These are phyloP conservation scores for Coprinopsis sp. DNA, from an alignment of 768 basidiomycete species.

Conservation along the genomic window DNA sequence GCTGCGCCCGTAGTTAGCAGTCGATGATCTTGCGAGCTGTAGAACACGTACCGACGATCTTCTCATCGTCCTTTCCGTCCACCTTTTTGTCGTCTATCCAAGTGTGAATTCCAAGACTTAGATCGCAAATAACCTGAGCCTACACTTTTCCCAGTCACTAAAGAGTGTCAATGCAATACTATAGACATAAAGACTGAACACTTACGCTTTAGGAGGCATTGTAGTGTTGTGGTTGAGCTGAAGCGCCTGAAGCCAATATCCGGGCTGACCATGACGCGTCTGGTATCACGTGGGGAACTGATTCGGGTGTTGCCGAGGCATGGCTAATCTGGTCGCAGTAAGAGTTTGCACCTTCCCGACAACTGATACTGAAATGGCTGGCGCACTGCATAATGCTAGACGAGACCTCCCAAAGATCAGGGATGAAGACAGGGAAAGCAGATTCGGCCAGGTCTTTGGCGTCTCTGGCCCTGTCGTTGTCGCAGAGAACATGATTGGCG, in stretches of 20 bases:
- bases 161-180: neutral
- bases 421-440: conserved; percentile 87
- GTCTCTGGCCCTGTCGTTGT: conserved; percentile 99
- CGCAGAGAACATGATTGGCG: conserved; percentile 92
- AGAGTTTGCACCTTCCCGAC: neutral
- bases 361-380: conserved; percentile 62
- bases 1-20: conserved; percentile 41
- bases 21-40: neutral
- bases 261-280: conserved; percentile 28
- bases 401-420: conserved; percentile 80
- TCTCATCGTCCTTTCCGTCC: conserved; percentile 88
- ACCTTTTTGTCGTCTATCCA: conserved; percentile 73
- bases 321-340: neutral
- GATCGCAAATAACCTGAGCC: conserved; percentile 17
- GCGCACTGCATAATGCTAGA: conserved; percentile 89
- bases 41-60: conserved; percentile 69
- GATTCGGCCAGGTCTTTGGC: conserved; percentile 85
- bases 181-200: conserved; percentile 12
- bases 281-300: conserved; percentile 21
- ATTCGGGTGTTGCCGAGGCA: neutral
- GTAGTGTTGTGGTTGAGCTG: conserved; percentile 23
- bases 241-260: conserved; percentile 13
- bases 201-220: conserved; percentile 97
- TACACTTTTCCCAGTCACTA: conserved; percentile 99
- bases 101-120: conserved; percentile 1